A percentile compares a stretch with the other conserved stretches of the same genome.
phyloP scores from a whole-genome alignment of 2,329 filamentous ascomycete species.

The Aspergillus ustus region DNA sequence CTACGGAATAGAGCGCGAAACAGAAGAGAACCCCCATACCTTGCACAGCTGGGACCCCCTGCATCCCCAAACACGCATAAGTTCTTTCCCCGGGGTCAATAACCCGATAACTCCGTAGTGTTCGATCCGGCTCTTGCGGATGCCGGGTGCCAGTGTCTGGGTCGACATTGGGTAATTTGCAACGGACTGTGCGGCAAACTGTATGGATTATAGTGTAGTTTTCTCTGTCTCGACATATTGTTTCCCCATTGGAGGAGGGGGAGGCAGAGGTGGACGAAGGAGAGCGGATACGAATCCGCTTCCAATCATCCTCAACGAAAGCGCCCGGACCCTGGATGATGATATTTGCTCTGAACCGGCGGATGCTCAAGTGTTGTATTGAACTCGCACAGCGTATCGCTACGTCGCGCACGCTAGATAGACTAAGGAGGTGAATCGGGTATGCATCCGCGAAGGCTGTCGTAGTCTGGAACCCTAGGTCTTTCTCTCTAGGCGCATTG shows the following conservation, averaged over 20 bases:
- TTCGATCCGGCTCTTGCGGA: slow-evolving; percentile 52
- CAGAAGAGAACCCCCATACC: slow-evolving; percentile 25
- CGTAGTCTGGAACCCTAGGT: slow-evolving; percentile 57
- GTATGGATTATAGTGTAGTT: slow-evolving; percentile 48
- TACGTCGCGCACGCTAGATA: slow-evolving; percentile 59
- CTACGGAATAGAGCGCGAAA: not conserved
- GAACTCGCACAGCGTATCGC: slow-evolving; percentile 46
- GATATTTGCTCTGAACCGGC: slow-evolving; percentile 63
- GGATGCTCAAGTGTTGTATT: slow-evolving; percentile 52
- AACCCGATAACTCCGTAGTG: slow-evolving; percentile 54
- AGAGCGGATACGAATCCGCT: slow-evolving; percentile 42
- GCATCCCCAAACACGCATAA: slow-evolving; percentile 59
- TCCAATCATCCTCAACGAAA: slow-evolving; percentile 64
- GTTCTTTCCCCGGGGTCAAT: slow-evolving; percentile 56
- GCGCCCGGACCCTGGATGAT: slow-evolving; percentile 57
- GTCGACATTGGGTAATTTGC: slow-evolving; percentile 63
- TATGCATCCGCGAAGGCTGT: slow-evolving; percentile 65
- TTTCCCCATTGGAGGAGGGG: slow-evolving; percentile 14
- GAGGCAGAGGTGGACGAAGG: no score
- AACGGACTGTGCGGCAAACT: slow-evolving; percentile 62
- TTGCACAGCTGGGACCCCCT: slow-evolving; percentile 46
- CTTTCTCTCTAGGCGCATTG: slow-evolving; percentile 56
- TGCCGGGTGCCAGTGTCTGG: slow-evolving; percentile 59
- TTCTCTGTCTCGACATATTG: not conserved
- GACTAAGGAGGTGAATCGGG: slow-evolving; percentile 60